Conservation (phyloP, 345 rosid genomes). For the Crucihimalaya himalaica region DNA sequence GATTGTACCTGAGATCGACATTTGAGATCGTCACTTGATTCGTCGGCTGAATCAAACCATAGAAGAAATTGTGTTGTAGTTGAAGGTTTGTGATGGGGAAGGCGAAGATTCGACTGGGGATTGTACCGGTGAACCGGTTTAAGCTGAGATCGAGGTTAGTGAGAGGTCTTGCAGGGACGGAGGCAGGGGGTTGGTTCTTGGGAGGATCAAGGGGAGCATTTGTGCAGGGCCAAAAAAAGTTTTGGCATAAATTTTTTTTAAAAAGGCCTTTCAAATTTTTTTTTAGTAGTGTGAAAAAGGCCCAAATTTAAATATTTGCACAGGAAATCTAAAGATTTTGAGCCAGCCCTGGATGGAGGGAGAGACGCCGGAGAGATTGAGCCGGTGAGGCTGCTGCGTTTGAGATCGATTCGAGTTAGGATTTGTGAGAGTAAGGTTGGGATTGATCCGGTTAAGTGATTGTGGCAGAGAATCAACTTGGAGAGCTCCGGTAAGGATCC, state of each 20-base stretch:
- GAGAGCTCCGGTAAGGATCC: conserved; percentile 70
- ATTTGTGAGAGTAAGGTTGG: conserved; percentile 67
- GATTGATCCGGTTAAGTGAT: conserved; percentile 76
- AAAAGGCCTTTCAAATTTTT: too few species aligned
- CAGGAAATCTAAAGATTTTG: too few species aligned
- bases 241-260: too few species aligned
- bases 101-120: conserved; percentile 58
- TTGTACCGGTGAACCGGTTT: conserved; percentile 72
- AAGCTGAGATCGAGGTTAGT: conserved; percentile 75
- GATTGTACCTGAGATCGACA: conserved; percentile 90
- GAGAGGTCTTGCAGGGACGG: conserved; percentile 80
- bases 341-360: too few species aligned
- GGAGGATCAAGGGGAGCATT: too few species aligned
- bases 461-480: conserved; percentile 80
- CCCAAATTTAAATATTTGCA: too few species aligned
- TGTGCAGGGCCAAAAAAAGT: too few species aligned
- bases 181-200: too few species aligned
- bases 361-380: conserved; percentile 55
- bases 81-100: conserved; percentile 79
- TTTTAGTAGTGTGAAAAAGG: too few species aligned
- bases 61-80: conserved; percentile 70
- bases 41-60: conserved; percentile 64
- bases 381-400: conserved; percentile 80
- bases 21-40: conserved; percentile 63
- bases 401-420: conserved; percentile 77